Conservation (phyloP, 139 green algal species). For the Auxenochlorella pyrenoidosa region DNA sequence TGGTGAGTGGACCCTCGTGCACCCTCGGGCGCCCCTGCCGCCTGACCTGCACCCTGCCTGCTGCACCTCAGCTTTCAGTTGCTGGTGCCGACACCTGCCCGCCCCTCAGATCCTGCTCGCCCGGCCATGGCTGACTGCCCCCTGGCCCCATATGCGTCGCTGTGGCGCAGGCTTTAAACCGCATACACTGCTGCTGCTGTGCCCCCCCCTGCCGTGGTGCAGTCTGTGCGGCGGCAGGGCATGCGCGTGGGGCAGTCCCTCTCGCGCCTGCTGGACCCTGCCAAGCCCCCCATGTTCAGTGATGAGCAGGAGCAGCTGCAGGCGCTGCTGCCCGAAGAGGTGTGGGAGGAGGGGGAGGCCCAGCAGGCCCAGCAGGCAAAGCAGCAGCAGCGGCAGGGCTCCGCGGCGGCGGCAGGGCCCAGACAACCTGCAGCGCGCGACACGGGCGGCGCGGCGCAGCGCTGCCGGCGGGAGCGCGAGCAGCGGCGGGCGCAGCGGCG, state of each 20-base stretch:
- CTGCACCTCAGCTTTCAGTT: no score
- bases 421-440: neutral
- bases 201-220: neutral
- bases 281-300: constrained; percentile 60
- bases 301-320: constrained; percentile 54
- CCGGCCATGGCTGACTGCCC: no score
- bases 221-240: constrained; percentile 53
- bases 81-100: no score
- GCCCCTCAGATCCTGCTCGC: no score
- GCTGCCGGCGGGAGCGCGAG: neutral
- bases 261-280: constrained; percentile 54
- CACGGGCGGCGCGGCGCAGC: neutral
- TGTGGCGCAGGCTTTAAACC: no score
- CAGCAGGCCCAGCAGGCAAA: neutral
- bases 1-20: no score
- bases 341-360: constrained; percentile 49
- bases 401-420: neutral
- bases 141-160: no score
- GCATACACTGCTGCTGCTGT: neutral
- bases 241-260: constrained; percentile 71
- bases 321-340: constrained; percentile 58
- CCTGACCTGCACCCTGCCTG: no score
- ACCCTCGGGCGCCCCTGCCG: no score
- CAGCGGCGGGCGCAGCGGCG: neutral
- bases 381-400: neutral